phyloP scores from a whole-genome alignment of 2,329 filamentous ascomycete species.

The Ascosphaera pollenicola region DNA sequence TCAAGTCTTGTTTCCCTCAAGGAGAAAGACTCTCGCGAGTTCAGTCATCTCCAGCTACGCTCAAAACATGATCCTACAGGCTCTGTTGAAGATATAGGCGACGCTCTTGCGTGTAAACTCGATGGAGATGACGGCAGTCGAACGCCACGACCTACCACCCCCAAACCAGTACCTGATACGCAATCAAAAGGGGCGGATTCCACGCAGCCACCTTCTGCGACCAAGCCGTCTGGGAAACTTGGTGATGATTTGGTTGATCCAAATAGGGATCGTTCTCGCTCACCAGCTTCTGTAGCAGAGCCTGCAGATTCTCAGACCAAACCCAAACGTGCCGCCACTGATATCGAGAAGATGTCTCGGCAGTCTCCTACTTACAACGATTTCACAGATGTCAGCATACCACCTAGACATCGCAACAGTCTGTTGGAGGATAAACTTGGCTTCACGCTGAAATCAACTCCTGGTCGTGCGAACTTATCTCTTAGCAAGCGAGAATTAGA shows the following conservation, averaged over 20 bases:
- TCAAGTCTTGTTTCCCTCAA: background rate
- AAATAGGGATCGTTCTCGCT: background rate
- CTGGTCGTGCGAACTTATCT: background rate
- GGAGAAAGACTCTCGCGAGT: background rate
- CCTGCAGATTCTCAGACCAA: background rate
- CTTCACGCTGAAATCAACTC: background rate
- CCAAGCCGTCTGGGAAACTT: background rate
- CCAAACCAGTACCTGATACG: background rate
- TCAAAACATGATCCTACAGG: background rate
- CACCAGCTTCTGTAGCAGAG: background rate
- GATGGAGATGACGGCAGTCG: background rate
- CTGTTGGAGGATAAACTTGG: background rate
- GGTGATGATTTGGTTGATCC: background rate
- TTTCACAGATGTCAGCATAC: background rate
- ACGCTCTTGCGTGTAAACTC: background rate
- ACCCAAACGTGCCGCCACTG: background rate
- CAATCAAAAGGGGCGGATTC: no score
- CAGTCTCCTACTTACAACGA: background rate
- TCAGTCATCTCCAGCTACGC: background rate
- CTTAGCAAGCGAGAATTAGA: conserved; percentile 56
- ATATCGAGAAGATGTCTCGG: background rate
- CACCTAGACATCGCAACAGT: background rate
- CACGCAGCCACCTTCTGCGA: no score
- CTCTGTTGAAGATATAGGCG: background rate
- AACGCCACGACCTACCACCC: background rate